These are phyloP conservation scores for Retiboletus flavoniger DNA, from an alignment of 1,284 basidiomycete species.

Conservation along the genomic window DNA sequence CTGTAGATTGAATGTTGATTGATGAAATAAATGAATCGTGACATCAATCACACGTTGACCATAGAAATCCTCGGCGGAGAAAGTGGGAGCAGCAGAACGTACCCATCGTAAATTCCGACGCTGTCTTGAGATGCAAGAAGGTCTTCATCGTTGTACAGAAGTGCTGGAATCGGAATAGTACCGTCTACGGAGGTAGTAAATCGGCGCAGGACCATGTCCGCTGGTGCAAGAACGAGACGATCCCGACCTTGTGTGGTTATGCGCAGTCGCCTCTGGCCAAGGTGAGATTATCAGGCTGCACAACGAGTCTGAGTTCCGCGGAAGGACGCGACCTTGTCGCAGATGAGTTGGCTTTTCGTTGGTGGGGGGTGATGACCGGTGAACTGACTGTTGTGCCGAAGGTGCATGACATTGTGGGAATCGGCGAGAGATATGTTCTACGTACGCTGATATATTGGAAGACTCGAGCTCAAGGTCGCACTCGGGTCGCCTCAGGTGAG, in stretches of 20 bases:
- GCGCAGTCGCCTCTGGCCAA: background rate
- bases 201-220: constrained; percentile 51
- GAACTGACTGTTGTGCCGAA: constrained; percentile 8
- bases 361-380: background rate
- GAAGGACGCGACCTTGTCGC: constrained; percentile 8
- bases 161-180: constrained; percentile 67
- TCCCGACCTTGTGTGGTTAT: constrained; percentile 5
- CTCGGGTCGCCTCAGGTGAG: constrained; percentile 23
- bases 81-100: constrained; percentile 31
- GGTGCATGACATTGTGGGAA: constrained; percentile 15
- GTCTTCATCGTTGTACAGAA: constrained; percentile 79
- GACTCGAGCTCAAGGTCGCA: constrained; percentile 4
- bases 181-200: constrained; percentile 62
- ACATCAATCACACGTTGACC: constrained; percentile 17
- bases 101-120: constrained; percentile 92
- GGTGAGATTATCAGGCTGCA: background rate
- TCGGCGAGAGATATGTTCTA: constrained; percentile 1
- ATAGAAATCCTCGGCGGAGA: constrained; percentile 15
- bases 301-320: constrained; percentile 13
- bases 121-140: constrained; percentile 70
- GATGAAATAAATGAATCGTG: constrained; percentile 20
- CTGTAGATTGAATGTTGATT: constrained; percentile 47
- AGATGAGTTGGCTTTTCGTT: constrained; percentile 13
- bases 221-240: constrained; percentile 4
- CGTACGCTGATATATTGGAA: constrained; percentile 13